A percentile compares a stretch with the other conserved stretches of the same genome.
These are phyloP conservation scores for Ophiocordyceps robertsii DNA, from an alignment of 2,329 filamentous ascomycete species.

Conservation along the genomic window DNA sequence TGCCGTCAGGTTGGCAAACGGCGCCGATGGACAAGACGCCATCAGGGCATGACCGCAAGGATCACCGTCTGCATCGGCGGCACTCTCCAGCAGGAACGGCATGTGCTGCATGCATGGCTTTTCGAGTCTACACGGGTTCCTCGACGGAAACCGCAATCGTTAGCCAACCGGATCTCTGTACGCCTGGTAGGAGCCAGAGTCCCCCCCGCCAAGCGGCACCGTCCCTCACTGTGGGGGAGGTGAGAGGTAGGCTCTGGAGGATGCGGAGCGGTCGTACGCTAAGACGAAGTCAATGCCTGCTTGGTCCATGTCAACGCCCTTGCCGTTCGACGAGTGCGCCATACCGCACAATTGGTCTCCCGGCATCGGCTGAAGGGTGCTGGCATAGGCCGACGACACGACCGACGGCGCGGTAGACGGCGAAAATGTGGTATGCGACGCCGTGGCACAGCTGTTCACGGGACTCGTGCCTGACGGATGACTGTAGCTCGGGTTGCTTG, in stretches of 20 bases:
- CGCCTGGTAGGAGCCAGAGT: conserved; percentile 6
- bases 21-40: conserved; percentile 73
- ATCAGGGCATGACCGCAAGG: conserved; percentile 85
- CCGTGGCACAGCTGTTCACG: conserved; percentile 41
- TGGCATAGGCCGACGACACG: conserved; percentile 18
- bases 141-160: conserved; percentile 25
- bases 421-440: conserved; percentile 30
- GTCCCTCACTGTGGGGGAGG: conserved; percentile 40
- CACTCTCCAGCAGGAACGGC: conserved; percentile 58
- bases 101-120: conserved; percentile 87
- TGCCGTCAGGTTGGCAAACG: conserved; percentile 33
- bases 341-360: conserved; percentile 17
- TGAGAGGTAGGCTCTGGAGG: conserved; percentile 52
- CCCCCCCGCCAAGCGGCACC: conserved; percentile 2
- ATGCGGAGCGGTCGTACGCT: conserved; percentile 56
- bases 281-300: conserved; percentile 82
- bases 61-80: conserved; percentile 45
- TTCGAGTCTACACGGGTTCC: conserved; percentile 55
- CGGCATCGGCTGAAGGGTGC: conserved; percentile 13
- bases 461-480: conserved; percentile 40
- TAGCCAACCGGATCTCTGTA: conserved; percentile 22
- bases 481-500: conserved; percentile 31
- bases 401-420: conserved; percentile 32
- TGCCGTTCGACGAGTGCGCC: conserved; percentile 15
- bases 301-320: conserved; percentile 59